Base-by-base conservation (phyloP, 441 rosid species). In the Dalechampia spathulata region DNA sequence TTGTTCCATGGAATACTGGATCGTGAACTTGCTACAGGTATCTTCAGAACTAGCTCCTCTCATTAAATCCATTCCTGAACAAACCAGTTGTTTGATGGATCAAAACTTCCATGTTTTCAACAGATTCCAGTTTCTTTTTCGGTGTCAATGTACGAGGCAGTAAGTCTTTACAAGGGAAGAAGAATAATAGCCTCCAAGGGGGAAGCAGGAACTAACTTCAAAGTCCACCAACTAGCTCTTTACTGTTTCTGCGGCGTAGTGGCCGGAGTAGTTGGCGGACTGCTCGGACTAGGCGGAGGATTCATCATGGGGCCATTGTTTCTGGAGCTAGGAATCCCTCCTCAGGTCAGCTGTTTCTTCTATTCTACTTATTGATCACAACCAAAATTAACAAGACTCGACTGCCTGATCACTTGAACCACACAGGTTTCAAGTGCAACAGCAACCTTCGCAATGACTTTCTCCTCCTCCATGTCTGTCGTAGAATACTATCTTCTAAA, bases 201-300 rank as follows among this genome's bases (percentile, higher is more conserved):
- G n/a, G 71, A 64, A 6, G 65, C 13, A 27, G 66, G 61, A 16
- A 60, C 72, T 37, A 36, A 61, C 60, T 82, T 72, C 63, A 69
- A 49, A 68, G 64, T 66, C 1, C 66, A 65, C 52, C 81, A 82
- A 73, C 72, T 82, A 44, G 58, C 66, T 19, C 41, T 75, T 27
- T 84, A 74, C 41, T 69, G 83, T 51, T 36, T 38, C 27, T 61
- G 48, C 16, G 92, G 88, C 34, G 10, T 80, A 9, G 26, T 75
- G 55, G 88, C 88, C 27, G 88, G 88, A 51, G 17, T 76, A 0
- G 79, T 79, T n/a, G 86, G 88, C 57, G 93, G 89, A 26, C 44
- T 82, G 75, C 85, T 85, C 32, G 89, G 93, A 37, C 78, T 85
- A 1, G 86, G 87, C 0, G 92, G 92, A 59, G 92, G 91, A 36